Percentiles rank a stretch among this genome's conserved stretches.
These are phyloP conservation scores for Aspergillus sclerotialis DNA, from an alignment of 2,329 filamentous ascomycete genomes.

Conservation along the genomic window DNA sequence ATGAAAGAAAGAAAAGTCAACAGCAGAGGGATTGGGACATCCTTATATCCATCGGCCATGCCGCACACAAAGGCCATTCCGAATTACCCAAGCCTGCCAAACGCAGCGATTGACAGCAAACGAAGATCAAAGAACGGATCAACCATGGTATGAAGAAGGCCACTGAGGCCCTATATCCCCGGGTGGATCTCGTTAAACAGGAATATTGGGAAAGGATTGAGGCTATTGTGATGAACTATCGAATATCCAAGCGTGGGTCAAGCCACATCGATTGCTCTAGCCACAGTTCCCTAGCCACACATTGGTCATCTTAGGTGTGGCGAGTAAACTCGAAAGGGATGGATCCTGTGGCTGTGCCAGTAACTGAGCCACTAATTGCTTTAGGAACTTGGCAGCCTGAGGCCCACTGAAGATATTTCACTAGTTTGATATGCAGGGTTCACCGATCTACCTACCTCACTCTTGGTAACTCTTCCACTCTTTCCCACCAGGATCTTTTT, in stretches of 20 bases:
- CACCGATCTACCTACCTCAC: background rate
- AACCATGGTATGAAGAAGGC: constrained; percentile 5
- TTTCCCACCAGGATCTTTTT: too few species aligned
- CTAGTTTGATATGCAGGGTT: background rate
- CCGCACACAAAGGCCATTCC: constrained; percentile 7
- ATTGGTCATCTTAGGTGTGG: background rate
- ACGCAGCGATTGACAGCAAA: constrained; percentile 2
- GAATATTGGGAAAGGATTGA: background rate
- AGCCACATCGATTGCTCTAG: background rate
- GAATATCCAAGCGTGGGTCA: background rate
- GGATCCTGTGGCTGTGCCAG: background rate
- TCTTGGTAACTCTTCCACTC: too few species aligned
- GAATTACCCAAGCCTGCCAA: constrained; percentile 7
- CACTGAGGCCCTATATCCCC: constrained; percentile 9
- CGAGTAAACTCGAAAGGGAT: background rate
- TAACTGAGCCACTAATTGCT: background rate
- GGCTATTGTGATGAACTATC: background rate
- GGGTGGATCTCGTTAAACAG: background rate
- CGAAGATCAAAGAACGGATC: constrained; percentile 6
- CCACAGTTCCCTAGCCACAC: background rate
- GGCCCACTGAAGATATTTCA: background rate
- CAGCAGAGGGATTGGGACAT: constrained; percentile 1
- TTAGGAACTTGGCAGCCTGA: too few species aligned
- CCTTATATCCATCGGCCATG: constrained; percentile 1
- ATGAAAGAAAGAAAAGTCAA: constrained; percentile 1